Evolutionary conservation across 1,139 yeast species (phyloP), one percentile per base, ranked within the genome.

Genomic region (Yamadazyma spencermartinsiae): DNA sequence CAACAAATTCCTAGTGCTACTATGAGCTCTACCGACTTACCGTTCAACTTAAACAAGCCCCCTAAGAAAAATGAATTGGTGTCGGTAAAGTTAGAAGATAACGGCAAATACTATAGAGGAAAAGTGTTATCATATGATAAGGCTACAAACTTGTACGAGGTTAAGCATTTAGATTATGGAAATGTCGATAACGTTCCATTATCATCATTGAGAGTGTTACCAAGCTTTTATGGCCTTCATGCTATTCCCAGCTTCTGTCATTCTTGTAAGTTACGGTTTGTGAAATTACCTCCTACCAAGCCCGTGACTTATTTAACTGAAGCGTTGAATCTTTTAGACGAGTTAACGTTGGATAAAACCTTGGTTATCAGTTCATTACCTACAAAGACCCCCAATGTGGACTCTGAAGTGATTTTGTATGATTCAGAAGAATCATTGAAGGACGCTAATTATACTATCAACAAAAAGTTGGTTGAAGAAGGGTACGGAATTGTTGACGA

Each of bases 111-210:
- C 56, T 79, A 77, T 60, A 77, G 90, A 55, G 90, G 82, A 13
- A 71, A 63, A 45, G 77, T 85, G 32, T 41, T 73, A 12, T 61
- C 68, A 12, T 68, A 68, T 44, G 86, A 83, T 48, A 73, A 73
- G 46, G 50, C 72, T 7, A 54, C 72, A 21, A 62, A 63, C 40
- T 64, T 64, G 43, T 79, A 63, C 49, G 73, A 74, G 35, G 81
- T 84, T 16, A 72, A 74, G 50, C 82, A 81, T 46, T 59, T 83
- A 42, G 94, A 85, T 56, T 79, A 78, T 47, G 92, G 92, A 35
- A 77, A 78, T 38, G 54, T 68, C 33, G 84, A 79, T 49, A 57
- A 59, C 35, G 79, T 80, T 18, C 52, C 76, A 12, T 54, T 69
- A 36, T 46, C 68, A 5, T 60, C 76, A 13, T 63, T 86, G 46